phyloP scores from a whole-genome alignment of 106 monocot species.

The Dioscorea dumetorum region DNA sequence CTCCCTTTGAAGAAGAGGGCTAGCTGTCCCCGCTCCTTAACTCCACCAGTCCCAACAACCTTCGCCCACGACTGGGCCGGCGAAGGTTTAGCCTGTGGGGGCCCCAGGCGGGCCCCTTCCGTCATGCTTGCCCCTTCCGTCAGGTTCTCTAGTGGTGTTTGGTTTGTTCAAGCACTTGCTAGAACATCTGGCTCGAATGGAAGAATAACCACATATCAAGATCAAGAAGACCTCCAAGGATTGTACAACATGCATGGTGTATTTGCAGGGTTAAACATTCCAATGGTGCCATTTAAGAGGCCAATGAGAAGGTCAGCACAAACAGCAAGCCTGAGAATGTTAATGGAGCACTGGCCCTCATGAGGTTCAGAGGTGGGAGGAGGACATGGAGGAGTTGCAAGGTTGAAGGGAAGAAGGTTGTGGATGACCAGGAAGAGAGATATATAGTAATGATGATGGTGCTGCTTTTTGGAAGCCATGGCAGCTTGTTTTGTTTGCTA shows the following conservation, averaged over 20 bases:
- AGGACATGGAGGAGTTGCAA: neutral
- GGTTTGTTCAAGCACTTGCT: no score
- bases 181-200: no score
- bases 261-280: conserved; percentile 5
- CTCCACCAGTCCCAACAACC: no score
- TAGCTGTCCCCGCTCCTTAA: no score
- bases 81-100: no score
- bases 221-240: conserved; percentile 12
- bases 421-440: neutral
- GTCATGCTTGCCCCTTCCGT: no score
- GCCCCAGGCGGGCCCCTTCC: no score
- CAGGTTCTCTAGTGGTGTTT: no score
- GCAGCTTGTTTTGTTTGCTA: neutral
- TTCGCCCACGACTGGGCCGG: no score
- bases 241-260: conserved; percentile 6
- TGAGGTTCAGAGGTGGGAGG: neutral
- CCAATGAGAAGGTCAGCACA: conserved; percentile 6
- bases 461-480: neutral
- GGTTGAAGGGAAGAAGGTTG: neutral
- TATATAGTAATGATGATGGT: neutral
- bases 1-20: no score
- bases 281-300: conserved; percentile 3
- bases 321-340: neutral
- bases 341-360: conserved; percentile 1
- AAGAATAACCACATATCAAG: no score